Base-by-base conservation (phyloP, 768 basidiomycete species). In the Hydnum rufescens region DNA sequence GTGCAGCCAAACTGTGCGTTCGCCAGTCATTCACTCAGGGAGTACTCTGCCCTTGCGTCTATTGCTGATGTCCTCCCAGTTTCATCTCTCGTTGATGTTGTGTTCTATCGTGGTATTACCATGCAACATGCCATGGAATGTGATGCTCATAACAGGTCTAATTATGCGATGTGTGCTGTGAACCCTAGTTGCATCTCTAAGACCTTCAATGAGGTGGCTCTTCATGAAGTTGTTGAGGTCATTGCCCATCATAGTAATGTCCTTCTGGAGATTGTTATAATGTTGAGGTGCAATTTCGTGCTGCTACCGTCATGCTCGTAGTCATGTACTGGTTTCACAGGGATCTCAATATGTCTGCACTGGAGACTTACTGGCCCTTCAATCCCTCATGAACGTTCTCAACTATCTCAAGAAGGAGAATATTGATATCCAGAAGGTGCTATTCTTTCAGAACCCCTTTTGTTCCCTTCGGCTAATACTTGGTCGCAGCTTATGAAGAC, bases 281-380 rank as follows among this genome's bases (percentile, higher is more conserved):
- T 58, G 86, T 87, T 46, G 86, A 89, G 71, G 86, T 87, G 60
- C 16, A 71, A 61, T 19, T 4, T 13, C 16, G 6, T 5, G 31
- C 42, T 3, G 28, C 28, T 16, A 26, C 19, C 4, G 23, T 23
- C 22, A 34, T n/a, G n/a, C 31, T 34, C 39, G 23, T 32, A 22
- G 4, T 42, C 54, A 49, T 58, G 39, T 53, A 42, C 3, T 36
- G 36, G 30, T 53, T 22, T 28, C 59, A 52, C 67, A 95, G 82
- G 93, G 93, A 56, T 90, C 95, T 76, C 95, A 99, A 86, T 97
- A 97, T 64, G 95, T 99, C 57, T 95, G 89, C 60, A 93, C 95
- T 42, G 95, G 95, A 66, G 93, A 97, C 64, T 77, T 97, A 34
- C 72, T 92, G 30, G 86, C 87, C 1, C 71, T 97, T 32, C 89